These are phyloP conservation scores for Drechslerella dactyloides DNA, from an alignment of 2,329 filamentous ascomycete species.

Conservation along the genomic window DNA sequence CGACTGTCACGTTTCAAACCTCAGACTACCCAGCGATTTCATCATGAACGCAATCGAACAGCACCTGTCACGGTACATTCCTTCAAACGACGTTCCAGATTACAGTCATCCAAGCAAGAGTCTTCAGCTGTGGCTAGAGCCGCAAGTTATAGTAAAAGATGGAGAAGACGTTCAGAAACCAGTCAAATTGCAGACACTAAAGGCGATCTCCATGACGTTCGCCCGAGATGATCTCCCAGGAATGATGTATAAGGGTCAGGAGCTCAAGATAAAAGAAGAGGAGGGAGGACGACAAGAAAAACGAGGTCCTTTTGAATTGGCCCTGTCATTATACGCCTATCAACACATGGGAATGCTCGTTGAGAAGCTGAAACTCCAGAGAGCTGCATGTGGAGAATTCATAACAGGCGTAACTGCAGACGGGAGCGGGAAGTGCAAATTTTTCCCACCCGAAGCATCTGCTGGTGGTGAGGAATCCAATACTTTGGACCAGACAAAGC, in stretches of 20 bases:
- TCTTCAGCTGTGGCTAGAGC: slow-evolving; percentile 39
- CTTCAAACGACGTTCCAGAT: background rate
- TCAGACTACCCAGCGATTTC: slow-evolving; percentile 30
- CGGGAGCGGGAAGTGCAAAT: slow-evolving; percentile 43
- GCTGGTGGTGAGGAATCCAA: background rate
- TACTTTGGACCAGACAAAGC: background rate
- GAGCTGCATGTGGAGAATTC: slow-evolving; percentile 35
- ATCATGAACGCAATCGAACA: slow-evolving; percentile 28
- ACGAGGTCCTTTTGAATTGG: slow-evolving; percentile 42
- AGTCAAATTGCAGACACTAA: slow-evolving; percentile 30
- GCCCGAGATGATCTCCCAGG: slow-evolving; percentile 32
- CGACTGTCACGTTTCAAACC: slow-evolving; percentile 36
- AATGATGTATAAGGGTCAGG: slow-evolving; percentile 32
- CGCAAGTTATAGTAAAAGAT: slow-evolving; percentile 14
- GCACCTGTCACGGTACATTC: slow-evolving; percentile 11
- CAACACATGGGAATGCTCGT: slow-evolving; percentile 42
- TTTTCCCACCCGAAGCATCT: slow-evolving; percentile 10
- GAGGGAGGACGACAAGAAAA: slow-evolving; percentile 7
- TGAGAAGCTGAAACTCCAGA: slow-evolving; percentile 34
- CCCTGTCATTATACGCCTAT: slow-evolving; percentile 37
- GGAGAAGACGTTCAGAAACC: slow-evolving; percentile 15
- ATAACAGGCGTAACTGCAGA: slow-evolving; percentile 19
- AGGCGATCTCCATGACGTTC: slow-evolving; percentile 40
- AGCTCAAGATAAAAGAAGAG: slow-evolving; percentile 19
- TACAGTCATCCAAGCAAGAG: slow-evolving; percentile 31